A percentile compares a stretch with the other conserved stretches of the same genome.
Conservation (phyloP, 441 rosid genomes). For the Aquilaria agallochum region DNA sequence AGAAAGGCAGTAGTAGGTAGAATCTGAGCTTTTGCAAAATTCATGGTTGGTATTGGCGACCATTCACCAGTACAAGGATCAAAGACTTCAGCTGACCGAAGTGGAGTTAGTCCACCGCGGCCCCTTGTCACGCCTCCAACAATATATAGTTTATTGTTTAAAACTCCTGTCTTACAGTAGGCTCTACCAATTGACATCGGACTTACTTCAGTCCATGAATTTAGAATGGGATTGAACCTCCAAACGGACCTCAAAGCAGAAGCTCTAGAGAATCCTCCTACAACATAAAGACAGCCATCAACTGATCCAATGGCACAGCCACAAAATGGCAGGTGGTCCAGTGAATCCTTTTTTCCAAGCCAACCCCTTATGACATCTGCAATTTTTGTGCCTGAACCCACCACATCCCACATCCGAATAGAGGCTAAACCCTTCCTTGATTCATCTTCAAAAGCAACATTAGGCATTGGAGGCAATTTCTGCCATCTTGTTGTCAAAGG, state of each 20-base stretch:
- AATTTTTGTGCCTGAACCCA: conserved; percentile 45
- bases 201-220: conserved; percentile 65
- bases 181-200: conserved; percentile 77
- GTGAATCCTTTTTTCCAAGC: conserved; percentile 51
- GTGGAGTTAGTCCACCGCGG: conserved; percentile 65
- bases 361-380: conserved; percentile 58
- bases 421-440: conserved; percentile 39
- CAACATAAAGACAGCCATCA: conserved; percentile 71
- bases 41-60: conserved; percentile 87
- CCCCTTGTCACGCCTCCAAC: conserved; percentile 78
- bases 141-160: conserved; percentile 71
- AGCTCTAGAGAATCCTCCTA: conserved; percentile 73
- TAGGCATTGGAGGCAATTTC: conserved; percentile 76
- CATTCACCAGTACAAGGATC: conserved; percentile 55
- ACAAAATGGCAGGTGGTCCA: conserved; percentile 61
- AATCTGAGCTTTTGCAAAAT: conserved; percentile 74
- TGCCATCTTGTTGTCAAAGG: conserved; percentile 74
- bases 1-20: conserved; percentile 78
- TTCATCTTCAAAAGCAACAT: conserved; percentile 36
- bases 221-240: conserved; percentile 60
- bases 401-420: conserved; percentile 31
- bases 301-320: conserved; percentile 71
- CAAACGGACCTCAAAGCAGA: conserved; percentile 59
- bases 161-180: conserved; percentile 68
- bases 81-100: conserved; percentile 84